phyloP scores from a whole-genome alignment of 495 filamentous ascomycete genomes.

The Pseudoneurospora amorphoporcata region DNA sequence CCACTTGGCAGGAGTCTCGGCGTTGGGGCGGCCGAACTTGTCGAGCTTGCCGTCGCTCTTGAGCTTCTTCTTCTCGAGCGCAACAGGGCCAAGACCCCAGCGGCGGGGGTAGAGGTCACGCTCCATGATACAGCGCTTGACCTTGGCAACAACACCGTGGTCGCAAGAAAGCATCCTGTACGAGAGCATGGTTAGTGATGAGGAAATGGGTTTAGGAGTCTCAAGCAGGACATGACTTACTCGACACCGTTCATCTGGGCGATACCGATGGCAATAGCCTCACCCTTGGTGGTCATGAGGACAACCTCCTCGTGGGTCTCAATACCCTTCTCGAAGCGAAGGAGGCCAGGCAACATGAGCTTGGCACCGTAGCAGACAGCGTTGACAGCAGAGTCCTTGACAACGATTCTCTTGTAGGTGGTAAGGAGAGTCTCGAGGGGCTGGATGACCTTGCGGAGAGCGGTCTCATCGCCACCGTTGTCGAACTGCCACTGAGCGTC shows the following conservation, averaged over 20 bases:
- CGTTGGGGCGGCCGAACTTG: constrained; percentile 89
- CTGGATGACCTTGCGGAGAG: constrained; percentile 76
- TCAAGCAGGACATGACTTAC: constrained; percentile 5
- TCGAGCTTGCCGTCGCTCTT: constrained; percentile 96
- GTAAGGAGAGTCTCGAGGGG: constrained; percentile 86
- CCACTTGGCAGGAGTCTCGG: constrained; percentile 86
- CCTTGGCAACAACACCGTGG: constrained; percentile 93
- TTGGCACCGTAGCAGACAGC: constrained; percentile 97
- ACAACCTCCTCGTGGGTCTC: constrained; percentile 52
- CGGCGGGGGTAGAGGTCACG: constrained; percentile 88
- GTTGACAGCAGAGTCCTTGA: constrained; percentile 93
- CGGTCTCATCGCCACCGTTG: constrained; percentile 80
- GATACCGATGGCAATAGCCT: constrained; percentile 91
- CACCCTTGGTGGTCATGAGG: constrained; percentile 95
- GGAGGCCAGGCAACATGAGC: constrained; percentile 90
- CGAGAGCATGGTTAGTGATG: neutral
- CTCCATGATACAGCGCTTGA: constrained; percentile 98
- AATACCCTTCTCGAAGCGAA: constrained; percentile 83
- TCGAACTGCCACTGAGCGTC: constrained; percentile 92
- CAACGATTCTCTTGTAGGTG: constrained; percentile 88
- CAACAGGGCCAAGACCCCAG: constrained; percentile 89
- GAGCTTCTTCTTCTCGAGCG: constrained; percentile 96
- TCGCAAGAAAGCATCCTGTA: constrained; percentile 67
- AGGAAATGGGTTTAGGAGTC: neutral
- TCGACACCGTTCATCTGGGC: constrained; percentile 60